phyloP scores from a whole-genome alignment of 306 rosid species.

The Abrus precatorius region DNA sequence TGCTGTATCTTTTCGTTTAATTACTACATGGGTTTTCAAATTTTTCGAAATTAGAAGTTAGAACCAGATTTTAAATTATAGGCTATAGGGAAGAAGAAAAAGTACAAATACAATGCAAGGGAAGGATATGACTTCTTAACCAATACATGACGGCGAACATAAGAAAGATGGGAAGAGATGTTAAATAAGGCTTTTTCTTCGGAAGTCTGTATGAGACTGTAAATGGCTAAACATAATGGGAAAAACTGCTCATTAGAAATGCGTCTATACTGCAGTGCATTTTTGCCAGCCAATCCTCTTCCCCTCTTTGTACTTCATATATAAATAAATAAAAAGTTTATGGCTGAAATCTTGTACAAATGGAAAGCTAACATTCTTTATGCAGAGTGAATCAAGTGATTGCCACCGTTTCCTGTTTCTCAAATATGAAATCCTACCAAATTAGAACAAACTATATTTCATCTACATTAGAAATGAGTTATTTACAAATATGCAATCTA shows the following conservation, averaged over 20 bases:
- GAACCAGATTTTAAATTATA: conserved; percentile 15
- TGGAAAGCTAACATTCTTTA: neutral
- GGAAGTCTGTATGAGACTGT: neutral
- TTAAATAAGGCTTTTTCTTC: conserved; percentile 18
- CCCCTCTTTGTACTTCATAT: neutral
- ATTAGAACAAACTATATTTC: neutral
- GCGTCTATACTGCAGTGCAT: neutral
- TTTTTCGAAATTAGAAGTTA: conserved; percentile 9
- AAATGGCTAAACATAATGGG: conserved; percentile 19
- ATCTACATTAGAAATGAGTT: neutral
- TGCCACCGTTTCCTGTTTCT: neutral
- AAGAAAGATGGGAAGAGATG: conserved; percentile 3
- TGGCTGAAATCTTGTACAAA: neutral
- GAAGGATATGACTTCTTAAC: neutral
- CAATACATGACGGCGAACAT: neutral
- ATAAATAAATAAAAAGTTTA: neutral
- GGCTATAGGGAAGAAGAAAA: neutral
- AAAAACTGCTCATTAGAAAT: neutral
- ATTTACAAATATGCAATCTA: neutral
- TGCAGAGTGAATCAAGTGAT: neutral
- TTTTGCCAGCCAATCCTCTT: neutral
- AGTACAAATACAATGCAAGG: neutral
- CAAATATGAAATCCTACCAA: conserved; percentile 4
- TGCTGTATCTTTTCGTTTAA: neutral
- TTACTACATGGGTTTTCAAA: neutral